These are phyloP conservation scores for Cladosporium sp. DNA, from an alignment of 2,329 filamentous ascomycete genomes.

Conservation along the genomic window DNA sequence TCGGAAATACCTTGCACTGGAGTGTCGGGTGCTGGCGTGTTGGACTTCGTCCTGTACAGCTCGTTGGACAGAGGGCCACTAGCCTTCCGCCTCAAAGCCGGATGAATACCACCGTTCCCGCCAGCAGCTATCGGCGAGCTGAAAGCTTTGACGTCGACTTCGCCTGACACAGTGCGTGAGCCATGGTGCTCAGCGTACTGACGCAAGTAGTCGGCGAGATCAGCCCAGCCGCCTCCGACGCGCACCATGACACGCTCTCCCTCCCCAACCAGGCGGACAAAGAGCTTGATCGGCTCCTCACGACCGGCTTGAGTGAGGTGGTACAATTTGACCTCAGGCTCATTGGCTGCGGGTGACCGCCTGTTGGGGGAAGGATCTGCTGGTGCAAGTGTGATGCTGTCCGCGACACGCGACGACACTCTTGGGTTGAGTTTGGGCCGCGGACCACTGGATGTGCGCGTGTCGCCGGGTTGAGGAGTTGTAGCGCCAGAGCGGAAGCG, in stretches of 20 bases:
- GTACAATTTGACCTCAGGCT: constrained; percentile 78
- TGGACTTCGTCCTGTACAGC: background rate
- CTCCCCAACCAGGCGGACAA: constrained; percentile 88
- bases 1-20: background rate
- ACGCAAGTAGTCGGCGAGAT: constrained; percentile 88
- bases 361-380: constrained; percentile 33
- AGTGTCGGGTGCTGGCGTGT: background rate
- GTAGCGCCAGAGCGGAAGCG: constrained; percentile 56
- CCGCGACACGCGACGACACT: constrained; percentile 9
- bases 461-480: constrained; percentile 19
- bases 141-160: constrained; percentile 54
- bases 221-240: constrained; percentile 96
- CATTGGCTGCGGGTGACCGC: constrained; percentile 17
- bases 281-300: constrained; percentile 87
- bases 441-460: constrained; percentile 17
- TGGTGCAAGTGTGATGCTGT: constrained; percentile 28
- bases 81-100: constrained; percentile 17
- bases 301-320: constrained; percentile 81
- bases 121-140: constrained; percentile 22
- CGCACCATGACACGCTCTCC: constrained; percentile 96
- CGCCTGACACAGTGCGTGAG: constrained; percentile 59
- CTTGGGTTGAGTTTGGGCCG: constrained; percentile 17
- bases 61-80: constrained; percentile 11
- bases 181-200: constrained; percentile 92
- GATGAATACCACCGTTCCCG: constrained; percentile 25